Evolutionary conservation across 768 basidiomycete genomes (phyloP).

Genomic region (Symmetrospora coprosmae): DNA sequence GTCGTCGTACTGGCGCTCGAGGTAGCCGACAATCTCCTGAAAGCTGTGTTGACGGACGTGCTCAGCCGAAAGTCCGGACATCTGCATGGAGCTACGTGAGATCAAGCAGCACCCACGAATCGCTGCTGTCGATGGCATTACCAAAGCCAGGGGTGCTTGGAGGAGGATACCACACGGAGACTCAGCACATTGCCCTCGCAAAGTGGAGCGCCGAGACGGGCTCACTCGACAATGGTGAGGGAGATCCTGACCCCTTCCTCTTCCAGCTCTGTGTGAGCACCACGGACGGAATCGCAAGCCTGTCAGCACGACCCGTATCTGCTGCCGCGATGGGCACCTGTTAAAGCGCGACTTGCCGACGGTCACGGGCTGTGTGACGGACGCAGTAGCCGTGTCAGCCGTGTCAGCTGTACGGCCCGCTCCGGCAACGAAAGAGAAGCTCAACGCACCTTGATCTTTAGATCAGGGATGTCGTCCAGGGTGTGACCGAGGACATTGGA

Average conservation of each 20-base stretch:
- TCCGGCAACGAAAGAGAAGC: too few species aligned
- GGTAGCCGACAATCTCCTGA: slow-evolving; percentile 87
- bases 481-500: slow-evolving; percentile 80
- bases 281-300: too few species aligned
- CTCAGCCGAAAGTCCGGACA: not conserved
- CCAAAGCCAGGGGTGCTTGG: slow-evolving; percentile 79
- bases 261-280: slow-evolving; percentile 58
- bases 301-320: too few species aligned
- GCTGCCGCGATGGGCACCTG: too few species aligned
- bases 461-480: slow-evolving; percentile 21
- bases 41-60: slow-evolving; percentile 46
- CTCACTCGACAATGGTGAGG: slow-evolving; percentile 75
- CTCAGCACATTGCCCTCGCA: not conserved
- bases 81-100: not conserved
- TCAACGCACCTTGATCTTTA: slow-evolving; percentile 16
- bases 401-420: too few species aligned
- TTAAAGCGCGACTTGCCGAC: slow-evolving; percentile 97
- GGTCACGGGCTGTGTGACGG: slow-evolving; percentile 75
- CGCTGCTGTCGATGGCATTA: slow-evolving; percentile 97
- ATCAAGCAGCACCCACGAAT: slow-evolving; percentile 52
- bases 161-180: not conserved
- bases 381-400: too few species aligned
- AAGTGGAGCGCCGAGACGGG: not conserved
- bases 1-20: slow-evolving; percentile 98
- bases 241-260: slow-evolving; percentile 98